Evolutionary conservation across 371 early-diverging fungal species (phyloP).

Genomic region (Lichtheimia hyalospora): DNA sequence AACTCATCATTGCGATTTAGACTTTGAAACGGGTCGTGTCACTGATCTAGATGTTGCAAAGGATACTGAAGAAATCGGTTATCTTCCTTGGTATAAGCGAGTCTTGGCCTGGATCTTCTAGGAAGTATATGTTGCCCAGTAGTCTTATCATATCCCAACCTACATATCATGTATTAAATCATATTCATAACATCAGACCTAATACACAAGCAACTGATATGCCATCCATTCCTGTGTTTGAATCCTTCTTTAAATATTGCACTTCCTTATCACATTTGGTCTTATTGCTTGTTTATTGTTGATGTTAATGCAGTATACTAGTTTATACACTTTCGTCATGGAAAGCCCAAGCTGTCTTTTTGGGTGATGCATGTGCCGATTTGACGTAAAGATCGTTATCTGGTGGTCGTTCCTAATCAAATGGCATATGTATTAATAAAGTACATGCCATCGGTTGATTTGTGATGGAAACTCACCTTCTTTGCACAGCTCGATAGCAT

Average conservation of each 20-base stretch:
- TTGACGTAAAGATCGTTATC: slow-evolving; percentile 74
- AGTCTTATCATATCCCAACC: background rate
- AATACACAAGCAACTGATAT: background rate
- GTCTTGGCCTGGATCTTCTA: slow-evolving; percentile 12
- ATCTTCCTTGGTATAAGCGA: slow-evolving; percentile 14
- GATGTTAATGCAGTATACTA: too few relatives aligned
- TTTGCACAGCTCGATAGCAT: slow-evolving; percentile 87
- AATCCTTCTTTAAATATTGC: background rate
- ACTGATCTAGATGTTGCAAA: slow-evolving; percentile 31
- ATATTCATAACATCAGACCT: background rate
- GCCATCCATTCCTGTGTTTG: background rate
- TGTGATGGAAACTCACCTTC: slow-evolving; percentile 49
- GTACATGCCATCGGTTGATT: too few relatives aligned
- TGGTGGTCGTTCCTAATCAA: slow-evolving; percentile 67
- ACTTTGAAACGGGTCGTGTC: slow-evolving; percentile 34
- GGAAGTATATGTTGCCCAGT: background rate
- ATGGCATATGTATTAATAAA: background rate
- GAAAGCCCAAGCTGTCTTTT: slow-evolving; percentile 84
- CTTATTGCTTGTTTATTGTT: background rate
- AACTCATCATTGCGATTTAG: slow-evolving; percentile 8
- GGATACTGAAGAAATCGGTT: slow-evolving; percentile 21
- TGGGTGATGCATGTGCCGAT: slow-evolving; percentile 73
- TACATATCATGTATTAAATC: background rate
- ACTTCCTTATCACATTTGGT: background rate
- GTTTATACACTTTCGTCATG: slow-evolving; percentile 38